Evolutionary conservation across 768 basidiomycete species (phyloP).

Genomic region (Boletus subparvulus): DNA sequence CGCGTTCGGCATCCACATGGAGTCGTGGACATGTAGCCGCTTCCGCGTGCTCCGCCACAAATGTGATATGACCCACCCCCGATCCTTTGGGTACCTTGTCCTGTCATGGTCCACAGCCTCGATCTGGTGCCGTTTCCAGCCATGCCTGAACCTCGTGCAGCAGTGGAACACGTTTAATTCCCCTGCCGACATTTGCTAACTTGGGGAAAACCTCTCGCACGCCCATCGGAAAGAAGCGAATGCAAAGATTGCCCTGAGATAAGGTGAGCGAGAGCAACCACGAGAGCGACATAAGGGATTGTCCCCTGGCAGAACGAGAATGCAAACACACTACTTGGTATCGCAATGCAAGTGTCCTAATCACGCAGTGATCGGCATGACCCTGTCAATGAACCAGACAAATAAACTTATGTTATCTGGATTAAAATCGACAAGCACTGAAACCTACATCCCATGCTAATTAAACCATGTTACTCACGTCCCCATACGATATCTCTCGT

Average conservation of each 20-base stretch:
- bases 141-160: constrained; percentile 7
- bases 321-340: not conserved
- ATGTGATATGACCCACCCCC: constrained; percentile 6
- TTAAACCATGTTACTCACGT: constrained; percentile 41
- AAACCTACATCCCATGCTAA: constrained; percentile 47
- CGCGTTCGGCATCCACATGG: not conserved
- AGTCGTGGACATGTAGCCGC: not conserved
- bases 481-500: constrained; percentile 68
- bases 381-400: not conserved
- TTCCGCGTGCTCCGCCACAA: constrained; percentile 5
- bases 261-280: not conserved
- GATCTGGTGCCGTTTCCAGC: not conserved
- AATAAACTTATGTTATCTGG: not conserved
- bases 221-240: not conserved
- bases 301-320: not conserved
- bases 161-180: not conserved
- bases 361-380: not conserved
- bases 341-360: not conserved
- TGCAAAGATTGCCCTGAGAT: not conserved
- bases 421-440: not conserved
- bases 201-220: not conserved
- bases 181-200: not conserved
- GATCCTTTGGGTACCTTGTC: constrained; percentile 1
- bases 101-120: not conserved
- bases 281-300: not conserved